Base-by-base conservation (phyloP, 129 eudicot species). In the sunflower (Helianthus annuus) region DNA sequence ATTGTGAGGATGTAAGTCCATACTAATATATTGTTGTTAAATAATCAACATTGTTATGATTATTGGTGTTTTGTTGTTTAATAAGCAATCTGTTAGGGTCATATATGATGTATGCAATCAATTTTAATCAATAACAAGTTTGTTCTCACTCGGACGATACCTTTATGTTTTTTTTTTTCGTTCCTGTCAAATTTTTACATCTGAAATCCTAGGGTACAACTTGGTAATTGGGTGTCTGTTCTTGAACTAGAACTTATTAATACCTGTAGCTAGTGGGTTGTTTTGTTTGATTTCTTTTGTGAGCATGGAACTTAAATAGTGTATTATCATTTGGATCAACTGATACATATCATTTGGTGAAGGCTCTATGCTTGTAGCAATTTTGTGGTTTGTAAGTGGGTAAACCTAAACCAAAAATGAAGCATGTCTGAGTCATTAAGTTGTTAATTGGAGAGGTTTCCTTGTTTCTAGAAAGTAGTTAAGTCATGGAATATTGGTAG, bases 1-100 rank as follows among this genome's bases (percentile, higher is more conserved):
- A 55, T 69, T 70, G 51, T 70, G 39, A 69, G 66, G 76, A 69
- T 77, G 76, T 49, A 69, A 77, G 81, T 77, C 57, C 32, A 77
- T 77, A 60, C 17, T 59, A 42, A 42, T 42, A 42, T 36, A 57
- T 10, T 68, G 55, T 49, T 69, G 32, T 49, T 60, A 49, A 68
- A 36, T 51, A 49, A 17, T 42, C 46, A 69, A 40, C 48, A 51
- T 60, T 62, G 14, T 48, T 60, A n/a, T 69, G 57, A 77, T 38
- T 77, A 36, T 38, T 48, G 70, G 46, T 60, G 56, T 77, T 17
- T 40, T 60, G 42, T 48, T 48, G 49, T 64, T n/a, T 49, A 27
- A 60, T 32, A 17, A 39, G 38, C 61, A 56, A 59, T 69, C 81
- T 69, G 69, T 48, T 46, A 69, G 22, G 64, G 80, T 76, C 55